A percentile compares a stretch with the other conserved stretches of the same genome.
phyloP scores from a whole-genome alignment of 768 basidiomycete genomes.

The Trametes coccinea region DNA sequence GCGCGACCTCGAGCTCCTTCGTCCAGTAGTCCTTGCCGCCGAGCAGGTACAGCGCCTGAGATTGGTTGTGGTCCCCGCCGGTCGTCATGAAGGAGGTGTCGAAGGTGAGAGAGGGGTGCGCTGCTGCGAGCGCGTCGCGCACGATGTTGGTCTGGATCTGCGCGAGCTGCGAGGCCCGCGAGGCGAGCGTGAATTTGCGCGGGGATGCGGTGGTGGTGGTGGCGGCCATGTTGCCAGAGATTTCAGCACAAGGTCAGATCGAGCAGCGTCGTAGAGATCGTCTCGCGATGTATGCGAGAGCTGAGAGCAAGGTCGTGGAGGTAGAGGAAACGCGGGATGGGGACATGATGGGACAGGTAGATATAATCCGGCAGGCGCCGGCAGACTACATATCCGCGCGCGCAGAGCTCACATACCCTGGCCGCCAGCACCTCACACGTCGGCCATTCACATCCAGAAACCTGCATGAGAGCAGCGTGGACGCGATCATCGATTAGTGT shows the following conservation, averaged over 20 bases:
- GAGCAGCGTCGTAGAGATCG: background rate
- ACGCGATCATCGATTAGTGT: background rate
- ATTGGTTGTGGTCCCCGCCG: conserved; percentile 86
- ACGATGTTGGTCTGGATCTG: conserved; percentile 88
- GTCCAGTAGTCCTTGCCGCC: conserved; percentile 97
- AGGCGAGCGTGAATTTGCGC: conserved; percentile 74
- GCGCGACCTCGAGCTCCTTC: conserved; percentile 87
- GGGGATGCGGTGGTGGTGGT: conserved; percentile 10
- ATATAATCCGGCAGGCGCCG: conserved; percentile 15
- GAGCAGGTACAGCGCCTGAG: conserved; percentile 79
- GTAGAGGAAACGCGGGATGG: background rate
- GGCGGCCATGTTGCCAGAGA: background rate
- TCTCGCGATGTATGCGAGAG: background rate
- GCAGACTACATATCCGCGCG: background rate
- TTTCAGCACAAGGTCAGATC: background rate
- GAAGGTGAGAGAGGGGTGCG: conserved; percentile 53
- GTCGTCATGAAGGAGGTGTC: conserved; percentile 66
- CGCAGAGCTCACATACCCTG: background rate
- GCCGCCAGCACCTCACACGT: background rate
- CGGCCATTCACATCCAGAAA: background rate
- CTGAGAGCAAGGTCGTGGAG: background rate
- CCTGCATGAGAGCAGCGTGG: conserved; percentile 6
- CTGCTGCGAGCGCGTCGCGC: conserved; percentile 56
- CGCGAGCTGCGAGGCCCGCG: conserved; percentile 85
- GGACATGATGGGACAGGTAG: conserved; percentile 1